These are phyloP conservation scores for Gigaspora rosea DNA, from an alignment of 192 early-diverging fungal species.

Conservation along the genomic window DNA sequence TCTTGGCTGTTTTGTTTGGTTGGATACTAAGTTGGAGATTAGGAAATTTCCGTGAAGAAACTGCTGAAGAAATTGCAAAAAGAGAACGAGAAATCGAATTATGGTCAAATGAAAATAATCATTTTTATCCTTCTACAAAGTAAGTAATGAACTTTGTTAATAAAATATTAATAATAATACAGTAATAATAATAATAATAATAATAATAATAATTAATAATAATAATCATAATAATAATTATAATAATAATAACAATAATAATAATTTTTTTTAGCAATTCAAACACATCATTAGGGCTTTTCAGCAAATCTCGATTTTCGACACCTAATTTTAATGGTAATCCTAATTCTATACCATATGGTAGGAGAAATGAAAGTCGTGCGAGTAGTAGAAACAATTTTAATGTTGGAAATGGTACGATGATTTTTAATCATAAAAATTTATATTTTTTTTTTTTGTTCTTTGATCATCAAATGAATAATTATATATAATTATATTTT, in stretches of 20 bases:
- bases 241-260: too few species aligned
- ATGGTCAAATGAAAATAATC: slow-evolving; percentile 74
- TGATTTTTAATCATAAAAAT: too few species aligned
- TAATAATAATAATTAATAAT: too few species aligned
- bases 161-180: too few species aligned
- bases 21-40: slow-evolving; percentile 79
- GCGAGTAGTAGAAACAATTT: neutral
- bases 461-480: too few species aligned
- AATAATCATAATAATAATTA: too few species aligned
- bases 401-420: too few species aligned
- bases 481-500: too few species aligned
- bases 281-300: slow-evolving; percentile 28
- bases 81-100: slow-evolving; percentile 73
- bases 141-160: slow-evolving; percentile 34
- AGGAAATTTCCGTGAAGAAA: slow-evolving; percentile 68
- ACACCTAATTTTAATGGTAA: slow-evolving; percentile 36
- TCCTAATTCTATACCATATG: slow-evolving; percentile 14
- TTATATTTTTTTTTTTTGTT: too few species aligned
- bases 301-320: slow-evolving; percentile 35
- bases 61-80: slow-evolving; percentile 67
- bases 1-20: slow-evolving; percentile 75
- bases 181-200: too few species aligned
- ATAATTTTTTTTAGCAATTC: neutral
- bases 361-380: neutral
- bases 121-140: slow-evolving; percentile 35